Evolutionary conservation across 2,329 filamentous ascomycete genomes (phyloP), one percentile per base, ranked within the genome.

Genomic region (Fusarium chuoi): DNA sequence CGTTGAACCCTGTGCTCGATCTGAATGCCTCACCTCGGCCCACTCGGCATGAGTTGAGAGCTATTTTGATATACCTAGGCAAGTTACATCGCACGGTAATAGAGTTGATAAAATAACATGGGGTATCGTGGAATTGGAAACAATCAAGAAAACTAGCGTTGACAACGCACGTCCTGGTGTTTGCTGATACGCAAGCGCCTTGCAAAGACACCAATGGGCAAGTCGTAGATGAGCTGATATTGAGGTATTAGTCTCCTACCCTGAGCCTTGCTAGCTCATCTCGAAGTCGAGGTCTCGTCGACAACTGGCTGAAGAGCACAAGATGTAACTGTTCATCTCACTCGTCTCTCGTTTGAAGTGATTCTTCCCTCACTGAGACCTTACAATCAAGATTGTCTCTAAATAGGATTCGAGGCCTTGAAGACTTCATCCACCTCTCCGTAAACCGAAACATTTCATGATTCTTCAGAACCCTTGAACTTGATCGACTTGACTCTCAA

Each of bases 11-110:
- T 44, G 20, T 39, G 24, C 30, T 24, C 13, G 30, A 36, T 46
- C 36, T n/a, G 44, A 48, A 60, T 63, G 42, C 42, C 42, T 68
- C 48, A 48, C 61, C 61, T 62, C 55, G 51, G 55, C 49, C 63
- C 45, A 41, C 56, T 57, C 54, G 54, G 52, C 58, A 65, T 55
- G 30, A n/a, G n/a, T 24, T 51, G 26, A 48, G 44, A 48, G 35
- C 60, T 65, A 65, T 70, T 65, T 44, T 65, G 30, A 65, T 63
- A 49, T 59, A n/a, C n/a, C n/a, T n/a, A 38, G 63, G 28, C 56
- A 55, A 44, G 56, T 75, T 75, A 65, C 68, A 74, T 75, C 63
- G 63, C 56, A 72, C 41, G 14, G 22, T 44, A 39, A 51, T 74
- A 75, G 57, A 73, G 72, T 60, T 75, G 41, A 36, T 46, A 38